Evolutionary conservation across 768 basidiomycete genomes (phyloP).

Genomic region (Crepidotus variabilis): DNA sequence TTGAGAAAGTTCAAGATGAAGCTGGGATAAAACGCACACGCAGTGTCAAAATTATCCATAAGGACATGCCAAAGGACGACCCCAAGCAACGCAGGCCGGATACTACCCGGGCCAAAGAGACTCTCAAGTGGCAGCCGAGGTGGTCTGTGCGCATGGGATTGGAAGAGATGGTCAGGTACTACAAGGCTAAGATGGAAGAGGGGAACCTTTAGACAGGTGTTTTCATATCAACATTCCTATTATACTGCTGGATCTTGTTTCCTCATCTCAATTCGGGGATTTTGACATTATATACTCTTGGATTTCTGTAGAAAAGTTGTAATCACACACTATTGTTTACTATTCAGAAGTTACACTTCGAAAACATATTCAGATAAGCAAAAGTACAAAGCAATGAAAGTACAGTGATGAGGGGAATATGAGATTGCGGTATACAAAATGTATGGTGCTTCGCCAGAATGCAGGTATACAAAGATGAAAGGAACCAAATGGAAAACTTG

Average conservation of each 20-base stretch:
- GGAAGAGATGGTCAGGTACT: slow-evolving; percentile 93
- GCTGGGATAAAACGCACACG: slow-evolving; percentile 54
- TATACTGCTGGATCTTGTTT: no score
- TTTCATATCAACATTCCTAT: neutral
- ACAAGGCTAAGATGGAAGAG: slow-evolving; percentile 86
- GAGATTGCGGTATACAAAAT: neutral
- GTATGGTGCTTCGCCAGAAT: neutral
- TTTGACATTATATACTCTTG: no score
- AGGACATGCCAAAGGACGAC: slow-evolving; percentile 86
- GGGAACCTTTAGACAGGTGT: slow-evolving; percentile 57
- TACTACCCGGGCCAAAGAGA: slow-evolving; percentile 83
- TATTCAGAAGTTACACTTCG: neutral
- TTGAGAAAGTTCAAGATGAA: slow-evolving; percentile 88
- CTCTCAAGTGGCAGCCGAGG: slow-evolving; percentile 84
- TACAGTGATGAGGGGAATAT: neutral
- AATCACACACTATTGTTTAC: neutral
- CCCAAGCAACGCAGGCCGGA: slow-evolving; percentile 94
- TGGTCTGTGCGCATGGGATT: slow-evolving; percentile 93
- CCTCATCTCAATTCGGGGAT: no score
- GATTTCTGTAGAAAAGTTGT: neutral
- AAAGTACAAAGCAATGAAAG: neutral
- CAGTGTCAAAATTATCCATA: slow-evolving; percentile 68
- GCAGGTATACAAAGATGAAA: neutral
- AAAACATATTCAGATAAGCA: neutral
- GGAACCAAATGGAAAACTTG: neutral